Percentiles rank a stretch among this genome's conserved stretches.
These are phyloP conservation scores for Umbilicaria muhlenbergii DNA, from an alignment of 495 filamentous ascomycete species.

Conservation along the genomic window DNA sequence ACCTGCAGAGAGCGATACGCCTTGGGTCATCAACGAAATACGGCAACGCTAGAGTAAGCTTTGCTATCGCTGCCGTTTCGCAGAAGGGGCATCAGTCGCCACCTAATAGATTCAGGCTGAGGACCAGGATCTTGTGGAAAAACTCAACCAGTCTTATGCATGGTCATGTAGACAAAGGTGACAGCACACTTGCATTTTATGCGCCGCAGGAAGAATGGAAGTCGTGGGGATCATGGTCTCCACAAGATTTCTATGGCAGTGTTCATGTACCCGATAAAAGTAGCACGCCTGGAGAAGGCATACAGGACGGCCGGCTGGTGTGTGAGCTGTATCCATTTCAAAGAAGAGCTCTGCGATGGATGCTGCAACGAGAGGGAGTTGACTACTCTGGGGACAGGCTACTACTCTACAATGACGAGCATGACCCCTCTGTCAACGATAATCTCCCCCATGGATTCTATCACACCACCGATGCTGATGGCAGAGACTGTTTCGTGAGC, in stretches of 20 bases:
- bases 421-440: neutral
- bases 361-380: conserved; percentile 44
- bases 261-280: conserved; percentile 40
- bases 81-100: neutral
- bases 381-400: conserved; percentile 1
- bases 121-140: conserved; percentile 5
- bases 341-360: conserved; percentile 52
- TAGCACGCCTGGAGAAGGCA: conserved; percentile 19
- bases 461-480: conserved; percentile 29
- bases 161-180: conserved; percentile 1
- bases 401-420: neutral
- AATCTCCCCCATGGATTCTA: conserved; percentile 13
- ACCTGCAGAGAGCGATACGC: conserved; percentile 2
- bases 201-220: neutral
- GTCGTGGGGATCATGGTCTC: conserved; percentile 21
- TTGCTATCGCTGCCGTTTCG: neutral
- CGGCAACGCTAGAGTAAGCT: neutral
- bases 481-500: conserved; percentile 40
- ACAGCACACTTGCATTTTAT: conserved; percentile 5
- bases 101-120: conserved; percentile 1
- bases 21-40: neutral
- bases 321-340: conserved; percentile 58
- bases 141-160: conserved; percentile 6
- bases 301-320: conserved; percentile 25
- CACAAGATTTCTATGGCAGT: conserved; percentile 48